Conservation (phyloP, 192 early-diverging fungal genomes). For the Coemansia sp. region DNA sequence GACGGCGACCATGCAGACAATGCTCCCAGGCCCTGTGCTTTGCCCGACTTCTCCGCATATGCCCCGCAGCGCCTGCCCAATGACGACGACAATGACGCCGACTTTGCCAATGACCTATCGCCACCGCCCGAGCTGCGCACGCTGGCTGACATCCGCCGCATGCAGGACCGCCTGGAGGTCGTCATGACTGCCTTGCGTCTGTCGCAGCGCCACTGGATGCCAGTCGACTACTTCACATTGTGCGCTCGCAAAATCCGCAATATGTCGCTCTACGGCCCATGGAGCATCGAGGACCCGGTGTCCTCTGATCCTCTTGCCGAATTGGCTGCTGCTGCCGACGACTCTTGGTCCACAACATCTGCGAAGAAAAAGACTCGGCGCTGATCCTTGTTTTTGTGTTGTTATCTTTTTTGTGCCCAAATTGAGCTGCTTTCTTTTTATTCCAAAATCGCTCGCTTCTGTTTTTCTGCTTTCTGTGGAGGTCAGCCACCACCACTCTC, state of each 20-base stretch:
- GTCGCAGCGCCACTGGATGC: conserved; percentile 54
- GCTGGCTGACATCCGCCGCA: conserved; percentile 46
- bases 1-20: conserved; percentile 15
- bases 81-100: conserved; percentile 18
- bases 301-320: conserved; percentile 41
- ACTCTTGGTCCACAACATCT: background rate
- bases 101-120: conserved; percentile 45
- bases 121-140: conserved; percentile 50
- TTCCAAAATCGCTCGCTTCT: background rate
- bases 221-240: conserved; percentile 52
- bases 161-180: conserved; percentile 57
- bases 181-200: conserved; percentile 47
- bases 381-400: conserved; percentile 9
- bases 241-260: conserved; percentile 56
- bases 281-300: conserved; percentile 43
- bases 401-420: background rate
- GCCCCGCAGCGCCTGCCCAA: background rate
- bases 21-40: background rate
- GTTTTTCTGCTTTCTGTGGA: background rate
- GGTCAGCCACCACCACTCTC: background rate
- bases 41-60: conserved; percentile 1
- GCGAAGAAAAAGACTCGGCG: background rate
- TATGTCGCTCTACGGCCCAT: conserved; percentile 47
- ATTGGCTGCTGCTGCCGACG: conserved; percentile 15
- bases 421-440: background rate